Evolutionary conservation across 1,284 basidiomycete genomes (phyloP).

Genomic region (Acaromyces ingoldii): DNA sequence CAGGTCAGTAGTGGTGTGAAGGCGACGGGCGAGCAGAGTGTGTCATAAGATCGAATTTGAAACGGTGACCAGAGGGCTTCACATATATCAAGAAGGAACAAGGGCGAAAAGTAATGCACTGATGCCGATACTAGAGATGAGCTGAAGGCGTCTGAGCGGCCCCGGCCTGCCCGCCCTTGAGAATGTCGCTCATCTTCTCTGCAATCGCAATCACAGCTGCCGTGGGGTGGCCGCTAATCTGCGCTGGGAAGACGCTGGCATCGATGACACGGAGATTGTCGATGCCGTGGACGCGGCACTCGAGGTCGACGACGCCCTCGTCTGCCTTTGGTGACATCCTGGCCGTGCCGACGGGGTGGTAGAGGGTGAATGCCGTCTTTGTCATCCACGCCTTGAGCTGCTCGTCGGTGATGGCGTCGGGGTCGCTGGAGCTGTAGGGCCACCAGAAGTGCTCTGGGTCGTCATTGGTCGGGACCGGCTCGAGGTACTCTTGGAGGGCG

Average conservation of each 20-base stretch:
- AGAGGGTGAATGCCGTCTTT: slow-evolving; percentile 53
- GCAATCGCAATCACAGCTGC: slow-evolving; percentile 13
- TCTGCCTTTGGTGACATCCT: slow-evolving; percentile 48
- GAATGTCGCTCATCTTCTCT: slow-evolving; percentile 5
- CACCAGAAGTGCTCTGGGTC: slow-evolving; percentile 25
- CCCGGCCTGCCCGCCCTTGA: no score
- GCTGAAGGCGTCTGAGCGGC: no score
- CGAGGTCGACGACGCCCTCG: slow-evolving; percentile 55
- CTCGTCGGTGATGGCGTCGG: slow-evolving; percentile 49
- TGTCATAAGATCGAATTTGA: no score
- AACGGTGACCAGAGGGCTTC: no score
- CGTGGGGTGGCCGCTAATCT: slow-evolving; percentile 36
- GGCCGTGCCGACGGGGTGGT: slow-evolving; percentile 52
- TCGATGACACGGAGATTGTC: slow-evolving; percentile 56
- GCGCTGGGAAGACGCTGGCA: slow-evolving; percentile 54
- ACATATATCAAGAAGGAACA: no score
- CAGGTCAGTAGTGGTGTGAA: no score
- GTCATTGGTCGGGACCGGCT: slow-evolving; percentile 54
- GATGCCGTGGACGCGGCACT: slow-evolving; percentile 56
- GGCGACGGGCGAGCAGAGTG: no score
- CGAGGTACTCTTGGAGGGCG: slow-evolving; percentile 48
- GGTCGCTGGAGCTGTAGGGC: not conserved
- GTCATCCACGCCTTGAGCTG: slow-evolving; percentile 53
- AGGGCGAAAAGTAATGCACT: no score
- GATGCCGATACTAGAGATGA: no score